Conservation (phyloP, 768 basidiomycete species). For the Lentinula boryana region DNA sequence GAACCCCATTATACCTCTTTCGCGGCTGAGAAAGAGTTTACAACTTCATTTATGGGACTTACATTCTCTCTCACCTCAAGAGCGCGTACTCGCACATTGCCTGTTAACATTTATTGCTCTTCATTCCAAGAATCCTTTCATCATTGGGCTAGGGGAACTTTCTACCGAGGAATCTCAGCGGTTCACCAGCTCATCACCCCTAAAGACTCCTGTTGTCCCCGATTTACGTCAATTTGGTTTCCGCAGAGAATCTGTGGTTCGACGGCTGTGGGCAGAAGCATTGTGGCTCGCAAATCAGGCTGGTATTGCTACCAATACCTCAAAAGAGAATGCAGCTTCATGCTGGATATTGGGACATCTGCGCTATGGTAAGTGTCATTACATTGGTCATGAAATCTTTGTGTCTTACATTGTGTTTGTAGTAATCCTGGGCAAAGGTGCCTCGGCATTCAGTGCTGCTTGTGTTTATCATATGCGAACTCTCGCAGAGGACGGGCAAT, state of each 20-base stretch:
- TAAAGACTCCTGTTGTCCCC: neutral
- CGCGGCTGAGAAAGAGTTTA: neutral
- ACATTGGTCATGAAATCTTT: neutral
- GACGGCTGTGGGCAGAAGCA: neutral
- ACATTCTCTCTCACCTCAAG: neutral
- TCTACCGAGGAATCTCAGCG: neutral
- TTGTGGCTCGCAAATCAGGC: neutral
- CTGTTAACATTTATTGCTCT: slow-evolving; percentile 2
- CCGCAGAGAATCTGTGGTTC: neutral
- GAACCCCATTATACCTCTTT: slow-evolving; percentile 1
- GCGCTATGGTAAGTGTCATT: neutral
- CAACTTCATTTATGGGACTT: slow-evolving; percentile 2
- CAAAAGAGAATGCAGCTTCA: slow-evolving; percentile 3
- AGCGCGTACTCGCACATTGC: slow-evolving; percentile 8
- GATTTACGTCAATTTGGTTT: neutral
- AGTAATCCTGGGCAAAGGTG: neutral
- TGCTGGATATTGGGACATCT: slow-evolving; percentile 1
- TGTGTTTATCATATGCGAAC: neutral
- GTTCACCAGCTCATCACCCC: neutral
- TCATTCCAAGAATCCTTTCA: slow-evolving; percentile 1
- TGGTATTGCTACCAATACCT: neutral
- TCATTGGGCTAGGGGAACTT: slow-evolving; percentile 4
- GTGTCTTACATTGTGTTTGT: neutral
- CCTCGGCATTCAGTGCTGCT: neutral
- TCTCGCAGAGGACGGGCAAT: neutral